These are phyloP conservation scores for Parasarocladium wereldwijsianum DNA, from an alignment of 2,329 filamentous ascomycete species.

Conservation along the genomic window DNA sequence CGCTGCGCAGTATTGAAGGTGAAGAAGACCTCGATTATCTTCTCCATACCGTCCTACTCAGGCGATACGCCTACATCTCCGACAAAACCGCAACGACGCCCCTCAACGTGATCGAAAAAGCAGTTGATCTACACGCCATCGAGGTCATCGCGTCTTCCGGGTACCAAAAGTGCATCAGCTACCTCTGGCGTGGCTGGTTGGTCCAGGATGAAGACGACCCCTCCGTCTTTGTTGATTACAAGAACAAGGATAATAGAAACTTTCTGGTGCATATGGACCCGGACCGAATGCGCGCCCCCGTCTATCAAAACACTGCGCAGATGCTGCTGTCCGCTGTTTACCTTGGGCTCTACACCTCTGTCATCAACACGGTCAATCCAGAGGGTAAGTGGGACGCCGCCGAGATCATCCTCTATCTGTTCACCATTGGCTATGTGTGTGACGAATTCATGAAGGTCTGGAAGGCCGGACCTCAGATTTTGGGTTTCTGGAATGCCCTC, in stretches of 20 bases:
- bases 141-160: slow-evolving; percentile 80
- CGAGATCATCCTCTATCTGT: slow-evolving; percentile 75
- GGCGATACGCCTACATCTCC: slow-evolving; percentile 71
- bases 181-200: slow-evolving; percentile 91
- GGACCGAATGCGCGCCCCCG: slow-evolving; percentile 81
- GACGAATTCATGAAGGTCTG: slow-evolving; percentile 83
- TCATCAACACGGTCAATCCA: slow-evolving; percentile 88
- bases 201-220: slow-evolving; percentile 92
- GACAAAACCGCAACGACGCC: slow-evolving; percentile 59
- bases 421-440: slow-evolving; percentile 80
- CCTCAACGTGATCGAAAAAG: slow-evolving; percentile 81
- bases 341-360: slow-evolving; percentile 70
- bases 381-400: slow-evolving; percentile 70
- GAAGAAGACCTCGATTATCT: slow-evolving; percentile 72
- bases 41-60: slow-evolving; percentile 67
- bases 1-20: slow-evolving; percentile 52
- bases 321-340: slow-evolving; percentile 74
- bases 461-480: slow-evolving; percentile 83
- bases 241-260: slow-evolving; percentile 60
- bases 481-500: slow-evolving; percentile 96
- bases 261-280: slow-evolving; percentile 81
- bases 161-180: slow-evolving; percentile 88
- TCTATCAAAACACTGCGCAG: slow-evolving; percentile 85
- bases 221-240: slow-evolving; percentile 78
- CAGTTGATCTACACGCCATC: slow-evolving; percentile 83